Evolutionary conservation across 352 stramenopile species (phyloP), one percentile per base, ranked within the genome.

Genomic region (Phytophthora citricola): DNA sequence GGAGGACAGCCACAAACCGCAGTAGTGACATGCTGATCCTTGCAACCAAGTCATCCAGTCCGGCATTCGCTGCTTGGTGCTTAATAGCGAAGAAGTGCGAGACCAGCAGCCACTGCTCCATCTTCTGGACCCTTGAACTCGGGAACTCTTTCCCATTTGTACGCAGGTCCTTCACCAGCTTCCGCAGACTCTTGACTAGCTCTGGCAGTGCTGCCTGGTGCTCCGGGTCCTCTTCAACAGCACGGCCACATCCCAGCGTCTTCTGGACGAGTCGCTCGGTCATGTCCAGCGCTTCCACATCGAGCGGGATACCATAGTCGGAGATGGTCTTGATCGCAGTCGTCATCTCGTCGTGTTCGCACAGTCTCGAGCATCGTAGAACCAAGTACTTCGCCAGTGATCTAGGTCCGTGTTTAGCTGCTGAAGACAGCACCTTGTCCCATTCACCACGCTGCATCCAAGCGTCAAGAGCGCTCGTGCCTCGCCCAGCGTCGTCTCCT

Each of bases 361-460:
- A 85, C 24, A 95, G 75, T 5, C 87, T 75, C 10, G 64, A 63
- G 56, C 84, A 94, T 9, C 89, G 83, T 34, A 95, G 47, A 5
- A 93, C 82, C 24, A 96, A 79, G 56, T 98, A 98, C 67, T 97
- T 98, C 3, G 83, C 73, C 15, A 97, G 76, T 29, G 88, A 86
- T 44, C 82, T 80, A 34, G 75, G 56, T 15, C 85, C 83, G 38
- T 95, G 85, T 57, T 95, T 94, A 12, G 84, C 81, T 31, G 87
- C 87, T 3, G 86, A 92, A 29, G 85, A 93, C 9, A 98, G 87
- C 40, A 98, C 87, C 54, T 94, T 92, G 69, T 98, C 92, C 94
- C 95, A 98, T 68, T 98, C 90, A 17, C 90, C 91, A 26, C 91
- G 87, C 64, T 98, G 89, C 66, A 96, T 97, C 73, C 96, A 95